Evolutionary conservation across 805 yeast genomes (phyloP).

Genomic region (Peterozyma toletana): DNA sequence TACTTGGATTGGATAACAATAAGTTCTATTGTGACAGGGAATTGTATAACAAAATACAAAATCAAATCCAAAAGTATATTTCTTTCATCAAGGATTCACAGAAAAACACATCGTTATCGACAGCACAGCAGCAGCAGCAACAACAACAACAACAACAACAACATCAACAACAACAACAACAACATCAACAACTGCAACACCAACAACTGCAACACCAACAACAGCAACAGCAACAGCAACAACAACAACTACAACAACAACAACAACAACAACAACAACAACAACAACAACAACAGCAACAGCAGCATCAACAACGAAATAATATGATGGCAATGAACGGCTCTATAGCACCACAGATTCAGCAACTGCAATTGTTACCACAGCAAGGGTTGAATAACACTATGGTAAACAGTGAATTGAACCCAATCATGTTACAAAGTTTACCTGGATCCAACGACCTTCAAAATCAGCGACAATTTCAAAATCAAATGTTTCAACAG

Average conservation of each 20-base stretch:
- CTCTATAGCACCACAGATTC: background rate
- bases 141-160: constrained; percentile 14
- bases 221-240: constrained; percentile 1
- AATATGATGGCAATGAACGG: constrained; percentile 2
- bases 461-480: constrained; percentile 19
- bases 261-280: background rate
- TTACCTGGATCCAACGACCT: constrained; percentile 9
- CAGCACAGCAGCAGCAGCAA: constrained; percentile 24
- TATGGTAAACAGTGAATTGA: background rate
- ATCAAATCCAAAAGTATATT: constrained; percentile 69
- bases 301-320: constrained; percentile 1
- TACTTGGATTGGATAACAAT: constrained; percentile 61
- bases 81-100: constrained; percentile 61
- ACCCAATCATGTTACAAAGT: background rate
- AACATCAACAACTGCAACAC: constrained; percentile 15
- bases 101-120: constrained; percentile 26
- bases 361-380: constrained; percentile 7
- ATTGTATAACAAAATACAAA: constrained; percentile 59
- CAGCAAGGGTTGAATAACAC: constrained; percentile 6
- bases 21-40: constrained; percentile 68
- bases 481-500: constrained; percentile 7
- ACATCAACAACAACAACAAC: constrained; percentile 15
- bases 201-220: constrained; percentile 12
- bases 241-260: constrained; percentile 5
- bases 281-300: background rate